A percentile compares a stretch with the other conserved stretches of the same genome.
Evolutionary conservation across 495 filamentous ascomycete species (phyloP).

Genomic region (Rhizodiscina lignyota): DNA sequence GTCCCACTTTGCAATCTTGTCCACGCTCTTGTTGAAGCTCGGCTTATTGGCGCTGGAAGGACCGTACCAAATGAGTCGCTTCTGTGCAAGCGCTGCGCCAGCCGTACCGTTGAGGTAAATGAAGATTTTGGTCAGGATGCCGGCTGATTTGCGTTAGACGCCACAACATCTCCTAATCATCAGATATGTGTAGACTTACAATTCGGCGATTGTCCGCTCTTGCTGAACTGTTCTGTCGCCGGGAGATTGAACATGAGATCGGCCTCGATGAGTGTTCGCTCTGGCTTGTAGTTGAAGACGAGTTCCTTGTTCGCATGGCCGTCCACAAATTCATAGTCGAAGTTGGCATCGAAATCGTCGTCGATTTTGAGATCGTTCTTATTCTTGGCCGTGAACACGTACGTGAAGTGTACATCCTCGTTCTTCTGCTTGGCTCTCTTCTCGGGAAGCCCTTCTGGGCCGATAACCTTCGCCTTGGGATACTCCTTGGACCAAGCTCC

Average conservation of each 20-base stretch:
- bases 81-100: constrained; percentile 54
- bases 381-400: constrained; percentile 44
- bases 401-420: constrained; percentile 48
- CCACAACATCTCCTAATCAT: too few species aligned
- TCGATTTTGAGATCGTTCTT: constrained; percentile 37
- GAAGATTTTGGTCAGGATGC: constrained; percentile 48
- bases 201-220: constrained; percentile 33
- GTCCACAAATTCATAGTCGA: constrained; percentile 70
- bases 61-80: constrained; percentile 69
- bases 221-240: constrained; percentile 72
- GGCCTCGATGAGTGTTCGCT: constrained; percentile 71
- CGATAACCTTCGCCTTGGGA: constrained; percentile 63
- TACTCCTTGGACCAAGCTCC: constrained; percentile 66
- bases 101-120: constrained; percentile 38
- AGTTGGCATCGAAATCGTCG: constrained; percentile 70
- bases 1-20: constrained; percentile 61
- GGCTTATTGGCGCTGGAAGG: constrained; percentile 42
- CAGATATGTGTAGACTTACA: too few species aligned
- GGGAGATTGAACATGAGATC: constrained; percentile 89
- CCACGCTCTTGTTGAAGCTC: constrained; percentile 51
- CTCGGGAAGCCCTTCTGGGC: constrained; percentile 70
- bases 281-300: constrained; percentile 69
- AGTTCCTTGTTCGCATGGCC: constrained; percentile 73
- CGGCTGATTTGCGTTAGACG: too few species aligned
- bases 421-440: constrained; percentile 56